phyloP scores from a whole-genome alignment of 352 stramenopile species.

The Discostella stelligera region DNA sequence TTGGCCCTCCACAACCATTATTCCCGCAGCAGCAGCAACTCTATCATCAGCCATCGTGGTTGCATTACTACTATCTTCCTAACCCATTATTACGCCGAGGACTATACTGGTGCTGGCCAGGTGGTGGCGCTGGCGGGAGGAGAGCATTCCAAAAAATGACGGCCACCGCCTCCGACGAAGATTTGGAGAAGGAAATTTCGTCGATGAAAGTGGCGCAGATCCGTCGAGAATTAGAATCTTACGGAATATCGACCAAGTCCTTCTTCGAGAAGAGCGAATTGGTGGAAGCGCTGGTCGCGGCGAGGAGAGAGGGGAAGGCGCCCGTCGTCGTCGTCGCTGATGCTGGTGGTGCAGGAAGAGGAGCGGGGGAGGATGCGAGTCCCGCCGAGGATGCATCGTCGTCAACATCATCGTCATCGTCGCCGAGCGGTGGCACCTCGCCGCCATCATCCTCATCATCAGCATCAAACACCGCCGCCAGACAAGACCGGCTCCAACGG shows the following conservation, averaged over 20 bases:
- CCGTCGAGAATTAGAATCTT: constrained; percentile 45
- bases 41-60: not conserved
- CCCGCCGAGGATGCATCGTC: not conserved
- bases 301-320: constrained; percentile 37
- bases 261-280: constrained; percentile 72
- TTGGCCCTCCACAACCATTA: not conserved
- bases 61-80: not conserved
- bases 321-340: not conserved
- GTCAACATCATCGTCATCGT: not conserved
- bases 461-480: not conserved
- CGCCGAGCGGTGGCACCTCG: not conserved
- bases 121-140: no score
- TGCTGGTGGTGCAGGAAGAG: no score
- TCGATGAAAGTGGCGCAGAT: constrained; percentile 58
- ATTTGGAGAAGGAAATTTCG: not conserved
- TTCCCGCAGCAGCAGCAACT: not conserved
- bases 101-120: not conserved
- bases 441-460: not conserved
- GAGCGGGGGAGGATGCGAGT: not conserved
- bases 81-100: not conserved
- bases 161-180: not conserved
- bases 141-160: not conserved
- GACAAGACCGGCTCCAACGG: constrained; percentile 49
- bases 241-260: constrained; percentile 30
- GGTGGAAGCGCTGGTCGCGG: constrained; percentile 49